These are phyloP conservation scores for Vaccinium vitisidaea DNA, from an alignment of 148 eudicot genomes.

Conservation along the genomic window DNA sequence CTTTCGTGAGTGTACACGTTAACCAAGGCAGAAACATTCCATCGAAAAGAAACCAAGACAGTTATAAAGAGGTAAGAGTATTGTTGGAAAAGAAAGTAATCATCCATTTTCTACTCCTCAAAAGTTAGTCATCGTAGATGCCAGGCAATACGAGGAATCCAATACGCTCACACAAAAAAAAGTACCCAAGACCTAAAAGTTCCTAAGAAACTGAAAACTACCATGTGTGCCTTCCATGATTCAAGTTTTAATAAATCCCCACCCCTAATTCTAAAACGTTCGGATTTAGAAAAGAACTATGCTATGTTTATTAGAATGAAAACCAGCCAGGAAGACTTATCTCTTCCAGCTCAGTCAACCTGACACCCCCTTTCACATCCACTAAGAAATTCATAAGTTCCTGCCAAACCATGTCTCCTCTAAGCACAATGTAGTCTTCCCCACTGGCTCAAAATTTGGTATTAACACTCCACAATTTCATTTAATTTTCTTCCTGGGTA, in stretches of 20 bases:
- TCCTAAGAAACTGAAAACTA: slow-evolving; percentile 2
- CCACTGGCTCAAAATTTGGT: not conserved
- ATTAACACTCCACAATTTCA: not conserved
- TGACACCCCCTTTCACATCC: not conserved
- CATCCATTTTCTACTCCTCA: not conserved
- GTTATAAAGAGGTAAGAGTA: not conserved
- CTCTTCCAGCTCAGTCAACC: not conserved
- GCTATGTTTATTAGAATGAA: not conserved
- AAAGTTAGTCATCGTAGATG: not conserved
- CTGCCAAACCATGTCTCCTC: not conserved
- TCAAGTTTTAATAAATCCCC: not conserved
- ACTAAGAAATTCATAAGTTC: not conserved
- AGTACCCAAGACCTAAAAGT: not conserved
- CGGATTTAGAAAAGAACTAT: not conserved
- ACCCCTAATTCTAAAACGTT: not conserved
- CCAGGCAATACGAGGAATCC: not conserved
- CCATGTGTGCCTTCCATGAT: no score
- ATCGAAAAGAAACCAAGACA: not conserved
- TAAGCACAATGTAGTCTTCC: not conserved
- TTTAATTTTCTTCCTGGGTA: not conserved
- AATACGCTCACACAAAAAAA: not conserved
- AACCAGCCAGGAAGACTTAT: not conserved
- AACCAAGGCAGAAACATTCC: not conserved
- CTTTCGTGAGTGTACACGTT: not conserved
- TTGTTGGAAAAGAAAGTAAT: not conserved